These are phyloP conservation scores for Cryptococcus depauperatus DNA, from an alignment of 1,284 basidiomycete genomes.

Conservation along the genomic window DNA sequence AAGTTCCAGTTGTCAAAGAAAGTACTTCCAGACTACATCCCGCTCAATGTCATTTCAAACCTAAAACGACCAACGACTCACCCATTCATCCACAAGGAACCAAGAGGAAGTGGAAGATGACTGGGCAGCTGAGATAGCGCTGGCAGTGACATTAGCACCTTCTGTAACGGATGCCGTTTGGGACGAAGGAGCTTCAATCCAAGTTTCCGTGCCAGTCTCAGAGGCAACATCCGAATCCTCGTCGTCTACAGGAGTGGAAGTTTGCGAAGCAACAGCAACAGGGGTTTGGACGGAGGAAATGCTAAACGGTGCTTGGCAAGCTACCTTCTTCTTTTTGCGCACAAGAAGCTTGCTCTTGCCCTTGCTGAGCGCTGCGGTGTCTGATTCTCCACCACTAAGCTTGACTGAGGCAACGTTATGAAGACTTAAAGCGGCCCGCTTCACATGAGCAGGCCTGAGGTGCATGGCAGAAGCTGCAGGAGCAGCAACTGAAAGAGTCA, in stretches of 20 bases:
- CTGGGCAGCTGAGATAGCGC: conserved; percentile 5
- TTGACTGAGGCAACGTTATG: conserved; percentile 1
- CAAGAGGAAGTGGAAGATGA: conserved; percentile 20
- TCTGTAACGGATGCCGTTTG: not conserved
- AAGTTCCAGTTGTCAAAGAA: conserved; percentile 80
- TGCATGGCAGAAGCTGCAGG: conserved; percentile 8
- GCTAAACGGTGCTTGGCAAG: conserved; percentile 19
- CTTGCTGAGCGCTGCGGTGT: not conserved
- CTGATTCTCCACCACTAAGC: conserved; percentile 5
- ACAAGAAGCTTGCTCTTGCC: conserved; percentile 26
- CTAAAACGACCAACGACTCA: conserved; percentile 8
- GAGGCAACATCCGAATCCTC: conserved; percentile 11
- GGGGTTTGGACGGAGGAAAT: not conserved
- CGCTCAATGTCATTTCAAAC: not conserved
- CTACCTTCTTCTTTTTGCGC: conserved; percentile 11
- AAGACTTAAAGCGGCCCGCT: conserved; percentile 3
- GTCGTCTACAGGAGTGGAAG: conserved; percentile 7
- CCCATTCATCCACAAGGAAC: conserved; percentile 28
- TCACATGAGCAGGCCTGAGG: conserved; percentile 5
- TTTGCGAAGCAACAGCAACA: conserved; percentile 2
- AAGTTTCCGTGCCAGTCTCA: conserved; percentile 8
- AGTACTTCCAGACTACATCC: conserved; percentile 27
- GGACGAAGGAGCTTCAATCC: not conserved
- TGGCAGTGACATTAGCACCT: conserved; percentile 4
- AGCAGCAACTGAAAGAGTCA: conserved; percentile 12